phyloP scores from a whole-genome alignment of 371 early-diverging fungal species.

The Rhizomucor pusillus region DNA sequence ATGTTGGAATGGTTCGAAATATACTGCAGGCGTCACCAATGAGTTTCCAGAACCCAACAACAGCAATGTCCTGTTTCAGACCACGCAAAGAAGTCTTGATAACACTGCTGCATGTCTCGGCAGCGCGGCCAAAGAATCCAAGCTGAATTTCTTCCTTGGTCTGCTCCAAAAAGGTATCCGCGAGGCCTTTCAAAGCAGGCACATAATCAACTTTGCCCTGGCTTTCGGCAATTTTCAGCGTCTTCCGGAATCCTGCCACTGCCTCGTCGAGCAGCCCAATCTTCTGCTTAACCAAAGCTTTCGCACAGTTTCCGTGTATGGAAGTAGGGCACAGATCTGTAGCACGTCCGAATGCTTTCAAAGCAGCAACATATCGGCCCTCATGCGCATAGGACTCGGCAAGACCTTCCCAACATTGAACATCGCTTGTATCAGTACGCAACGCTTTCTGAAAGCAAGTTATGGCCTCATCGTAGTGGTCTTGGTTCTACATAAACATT shows the following conservation, averaged over 20 bases:
- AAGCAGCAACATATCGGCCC: slow-evolving; percentile 82
- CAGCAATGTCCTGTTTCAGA: slow-evolving; percentile 27
- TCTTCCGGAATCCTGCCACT: slow-evolving; percentile 49
- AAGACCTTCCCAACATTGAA: slow-evolving; percentile 81
- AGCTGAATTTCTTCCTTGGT: slow-evolving; percentile 62
- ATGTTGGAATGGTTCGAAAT: slow-evolving; percentile 48
- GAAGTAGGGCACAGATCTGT: slow-evolving; percentile 62
- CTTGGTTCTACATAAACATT: slow-evolving; percentile 22
- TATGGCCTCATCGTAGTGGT: slow-evolving; percentile 65
- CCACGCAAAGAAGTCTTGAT: slow-evolving; percentile 31
- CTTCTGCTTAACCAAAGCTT: slow-evolving; percentile 61
- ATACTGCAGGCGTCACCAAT: slow-evolving; percentile 66
- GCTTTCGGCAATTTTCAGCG: slow-evolving; percentile 38
- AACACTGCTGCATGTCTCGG: slow-evolving; percentile 56
- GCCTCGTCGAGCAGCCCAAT: slow-evolving; percentile 68
- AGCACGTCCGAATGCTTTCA: slow-evolving; percentile 77
- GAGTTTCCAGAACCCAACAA: slow-evolving; percentile 67
- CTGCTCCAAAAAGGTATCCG: slow-evolving; percentile 63
- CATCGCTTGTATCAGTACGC: slow-evolving; percentile 64
- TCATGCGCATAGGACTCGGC: slow-evolving; percentile 83
- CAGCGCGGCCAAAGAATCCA: slow-evolving; percentile 74
- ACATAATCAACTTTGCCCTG: slow-evolving; percentile 33
- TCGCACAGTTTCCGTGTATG: slow-evolving; percentile 50
- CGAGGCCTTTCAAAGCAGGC: slow-evolving; percentile 64
- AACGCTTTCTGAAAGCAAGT: slow-evolving; percentile 81